phyloP scores from a whole-genome alignment of 1,284 basidiomycete genomes.

The Ustilago loliicola region DNA sequence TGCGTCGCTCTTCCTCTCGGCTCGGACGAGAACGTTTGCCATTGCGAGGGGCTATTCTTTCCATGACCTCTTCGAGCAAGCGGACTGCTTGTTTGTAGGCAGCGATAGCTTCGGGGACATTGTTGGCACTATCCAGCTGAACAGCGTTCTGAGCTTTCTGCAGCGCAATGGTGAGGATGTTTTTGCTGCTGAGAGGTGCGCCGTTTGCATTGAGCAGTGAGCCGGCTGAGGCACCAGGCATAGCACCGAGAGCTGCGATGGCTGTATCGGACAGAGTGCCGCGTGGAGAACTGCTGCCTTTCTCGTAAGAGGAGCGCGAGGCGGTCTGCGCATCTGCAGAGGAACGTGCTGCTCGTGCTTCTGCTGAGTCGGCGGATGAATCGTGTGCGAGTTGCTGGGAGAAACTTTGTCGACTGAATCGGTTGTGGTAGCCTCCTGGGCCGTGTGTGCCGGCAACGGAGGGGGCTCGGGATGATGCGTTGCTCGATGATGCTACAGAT shows the following conservation, averaged over 20 bases:
- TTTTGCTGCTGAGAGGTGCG: slow-evolving; percentile 66
- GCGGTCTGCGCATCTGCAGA: slow-evolving; percentile 1
- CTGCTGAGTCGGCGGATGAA: slow-evolving; percentile 10
- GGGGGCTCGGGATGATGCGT: slow-evolving; percentile 33
- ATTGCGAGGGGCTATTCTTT: slow-evolving; percentile 67
- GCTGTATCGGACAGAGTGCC: slow-evolving; percentile 52
- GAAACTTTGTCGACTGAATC: slow-evolving; percentile 42
- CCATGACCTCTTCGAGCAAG: slow-evolving; percentile 71
- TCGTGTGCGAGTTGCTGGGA: slow-evolving; percentile 18
- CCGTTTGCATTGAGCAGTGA: slow-evolving; percentile 56
- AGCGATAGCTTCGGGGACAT: slow-evolving; percentile 70
- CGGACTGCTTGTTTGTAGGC: slow-evolving; percentile 71
- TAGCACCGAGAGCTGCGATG: slow-evolving; percentile 53
- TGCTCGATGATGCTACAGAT: slow-evolving; percentile 15
- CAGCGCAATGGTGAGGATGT: slow-evolving; percentile 71
- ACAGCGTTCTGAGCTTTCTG: slow-evolving; percentile 72
- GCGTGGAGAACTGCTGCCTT: slow-evolving; percentile 18
- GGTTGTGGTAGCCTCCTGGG: slow-evolving; percentile 34
- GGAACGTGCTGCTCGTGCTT: not conserved
- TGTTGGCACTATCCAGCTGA: slow-evolving; percentile 70
- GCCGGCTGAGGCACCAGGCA: slow-evolving; percentile 42
- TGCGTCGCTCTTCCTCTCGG: slow-evolving; percentile 69
- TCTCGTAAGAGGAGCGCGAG: slow-evolving; percentile 21
- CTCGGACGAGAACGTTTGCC: slow-evolving; percentile 57
- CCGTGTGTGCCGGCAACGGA: slow-evolving; percentile 33